A percentile compares a stretch with the other conserved stretches of the same genome.
These are phyloP conservation scores for Puya raimondii DNA, from an alignment of 176 grass and related monocot species.

Conservation along the genomic window DNA sequence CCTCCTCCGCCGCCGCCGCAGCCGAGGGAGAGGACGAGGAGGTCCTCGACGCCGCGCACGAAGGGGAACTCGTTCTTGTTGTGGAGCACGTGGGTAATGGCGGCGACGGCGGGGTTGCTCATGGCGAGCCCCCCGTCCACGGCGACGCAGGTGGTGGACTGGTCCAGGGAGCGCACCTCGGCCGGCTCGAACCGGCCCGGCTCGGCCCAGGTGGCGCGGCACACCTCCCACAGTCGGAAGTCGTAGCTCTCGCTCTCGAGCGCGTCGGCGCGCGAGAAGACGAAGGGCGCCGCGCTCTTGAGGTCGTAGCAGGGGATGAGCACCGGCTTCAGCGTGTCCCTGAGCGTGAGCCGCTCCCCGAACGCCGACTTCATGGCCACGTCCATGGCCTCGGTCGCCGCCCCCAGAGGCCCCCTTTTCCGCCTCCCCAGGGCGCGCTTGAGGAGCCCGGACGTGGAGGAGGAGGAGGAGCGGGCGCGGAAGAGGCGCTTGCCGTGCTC, in stretches of 20 bases:
- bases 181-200: constrained; percentile 70
- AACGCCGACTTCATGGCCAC: constrained; percentile 62
- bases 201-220: constrained; percentile 85
- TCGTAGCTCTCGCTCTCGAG: constrained; percentile 85
- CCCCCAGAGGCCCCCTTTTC: constrained; percentile 35
- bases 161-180: constrained; percentile 66
- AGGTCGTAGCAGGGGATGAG: constrained; percentile 93
- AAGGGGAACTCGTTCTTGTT: constrained; percentile 99
- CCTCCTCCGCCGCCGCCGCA: constrained; percentile 41
- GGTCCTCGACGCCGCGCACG: constrained; percentile 94
- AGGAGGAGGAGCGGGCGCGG: constrained; percentile 18
- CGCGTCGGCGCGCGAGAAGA: constrained; percentile 91
- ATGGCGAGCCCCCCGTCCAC: constrained; percentile 73
- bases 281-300: constrained; percentile 53
- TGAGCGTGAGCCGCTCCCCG: constrained; percentile 67
- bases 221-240: constrained; percentile 91
- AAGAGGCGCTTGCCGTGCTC: constrained; percentile 59
- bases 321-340: constrained; percentile 85
- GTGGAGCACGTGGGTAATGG: constrained; percentile 97
- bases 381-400: constrained; percentile 50
- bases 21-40: constrained; percentile 88
- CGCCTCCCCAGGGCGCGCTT: background rate
- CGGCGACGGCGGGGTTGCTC: constrained; percentile 73
- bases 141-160: constrained; percentile 50
- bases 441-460: background rate